A percentile compares a stretch with the other conserved stretches of the same genome.
These are phyloP conservation scores for Panicum miliaceum DNA, from an alignment of 176 grass and related monocot species.

Conservation along the genomic window DNA sequence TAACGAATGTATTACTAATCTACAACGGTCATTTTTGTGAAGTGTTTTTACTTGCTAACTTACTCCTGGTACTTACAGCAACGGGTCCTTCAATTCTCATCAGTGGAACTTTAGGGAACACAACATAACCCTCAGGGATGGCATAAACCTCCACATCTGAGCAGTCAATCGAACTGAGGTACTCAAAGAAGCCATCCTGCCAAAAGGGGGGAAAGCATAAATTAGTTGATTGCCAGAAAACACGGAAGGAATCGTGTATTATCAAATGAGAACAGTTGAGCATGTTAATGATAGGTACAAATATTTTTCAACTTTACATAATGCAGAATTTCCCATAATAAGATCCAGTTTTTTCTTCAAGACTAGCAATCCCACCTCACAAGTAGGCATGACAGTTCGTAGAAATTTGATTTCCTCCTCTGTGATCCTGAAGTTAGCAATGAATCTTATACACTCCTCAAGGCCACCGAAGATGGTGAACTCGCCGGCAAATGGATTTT, in stretches of 20 bases:
- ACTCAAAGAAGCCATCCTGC: constrained; percentile 92
- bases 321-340: not conserved
- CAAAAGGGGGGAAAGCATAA: not conserved
- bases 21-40: not conserved
- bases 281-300: not conserved
- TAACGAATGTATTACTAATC: not conserved
- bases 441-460: constrained; percentile 92
- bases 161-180: constrained; percentile 75
- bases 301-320: not conserved
- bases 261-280: not conserved
- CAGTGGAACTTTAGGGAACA: constrained; percentile 93
- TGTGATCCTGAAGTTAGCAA: constrained; percentile 90
- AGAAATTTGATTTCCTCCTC: constrained; percentile 83
- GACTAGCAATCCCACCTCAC: constrained; percentile 59
- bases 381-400: constrained; percentile 64
- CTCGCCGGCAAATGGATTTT: constrained; percentile 90
- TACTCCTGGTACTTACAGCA: constrained; percentile 69
- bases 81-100: constrained; percentile 92
- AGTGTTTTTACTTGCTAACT: constrained; percentile 32
- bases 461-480: constrained; percentile 95
- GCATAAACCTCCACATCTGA: constrained; percentile 95
- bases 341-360: constrained; percentile 10
- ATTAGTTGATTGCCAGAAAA: not conserved
- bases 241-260: not conserved
- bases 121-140: constrained; percentile 88